Percentiles rank a stretch among this genome's conserved stretches.
Evolutionary conservation across 1,284 basidiomycete species (phyloP).

Genomic region (Schizopora paradoxa): DNA sequence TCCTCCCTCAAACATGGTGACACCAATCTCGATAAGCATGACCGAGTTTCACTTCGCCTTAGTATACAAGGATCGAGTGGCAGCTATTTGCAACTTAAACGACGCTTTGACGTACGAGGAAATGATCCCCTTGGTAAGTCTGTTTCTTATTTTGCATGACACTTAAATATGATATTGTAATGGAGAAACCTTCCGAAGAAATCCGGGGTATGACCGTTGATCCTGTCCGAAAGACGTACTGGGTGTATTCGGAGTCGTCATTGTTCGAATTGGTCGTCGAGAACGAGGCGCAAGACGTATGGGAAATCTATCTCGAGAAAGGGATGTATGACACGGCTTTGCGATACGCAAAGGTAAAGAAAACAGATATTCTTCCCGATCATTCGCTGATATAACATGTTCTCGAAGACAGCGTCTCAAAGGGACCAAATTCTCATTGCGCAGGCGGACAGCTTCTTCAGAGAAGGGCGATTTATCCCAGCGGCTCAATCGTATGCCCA

Average conservation of each 20-base stretch:
- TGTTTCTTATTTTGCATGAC: background rate
- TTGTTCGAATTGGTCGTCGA: slow-evolving; percentile 85
- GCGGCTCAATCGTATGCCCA: slow-evolving; percentile 91
- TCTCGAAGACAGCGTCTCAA: slow-evolving; percentile 79
- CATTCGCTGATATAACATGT: slow-evolving; percentile 1
- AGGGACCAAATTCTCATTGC: slow-evolving; percentile 79
- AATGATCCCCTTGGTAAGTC: slow-evolving; percentile 66
- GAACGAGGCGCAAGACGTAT: slow-evolving; percentile 92
- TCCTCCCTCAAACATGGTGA: slow-evolving; percentile 20
- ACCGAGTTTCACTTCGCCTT: slow-evolving; percentile 93
- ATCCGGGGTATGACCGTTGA: slow-evolving; percentile 77
- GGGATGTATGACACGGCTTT: slow-evolving; percentile 76
- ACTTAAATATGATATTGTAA: slow-evolving; percentile 1
- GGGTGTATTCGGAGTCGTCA: slow-evolving; percentile 89
- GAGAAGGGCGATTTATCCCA: slow-evolving; percentile 79
- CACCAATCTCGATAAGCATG: slow-evolving; percentile 71
- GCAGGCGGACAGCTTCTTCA: slow-evolving; percentile 84
- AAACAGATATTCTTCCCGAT: background rate
- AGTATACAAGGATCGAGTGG: slow-evolving; percentile 76
- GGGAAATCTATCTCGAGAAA: slow-evolving; percentile 85
- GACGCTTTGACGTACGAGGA: slow-evolving; percentile 86
- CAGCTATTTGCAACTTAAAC: slow-evolving; percentile 77
- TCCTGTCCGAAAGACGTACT: slow-evolving; percentile 84
- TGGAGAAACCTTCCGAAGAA: slow-evolving; percentile 66
- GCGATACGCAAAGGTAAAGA: slow-evolving; percentile 70